phyloP scores from a whole-genome alignment of 2,329 filamentous ascomycete genomes.

The Penicillium sp. region DNA sequence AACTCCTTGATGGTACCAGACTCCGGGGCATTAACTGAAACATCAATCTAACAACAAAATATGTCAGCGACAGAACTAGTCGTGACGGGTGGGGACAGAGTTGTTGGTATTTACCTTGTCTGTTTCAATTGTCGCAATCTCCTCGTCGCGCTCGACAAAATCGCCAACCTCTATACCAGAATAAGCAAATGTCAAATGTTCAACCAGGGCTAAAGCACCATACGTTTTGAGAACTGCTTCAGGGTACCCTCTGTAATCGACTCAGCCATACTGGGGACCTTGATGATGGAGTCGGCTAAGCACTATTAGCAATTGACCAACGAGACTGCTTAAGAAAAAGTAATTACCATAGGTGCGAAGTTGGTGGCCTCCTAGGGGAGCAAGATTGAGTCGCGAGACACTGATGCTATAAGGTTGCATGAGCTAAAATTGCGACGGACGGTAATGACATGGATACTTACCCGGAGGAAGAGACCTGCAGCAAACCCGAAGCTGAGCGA shows the following conservation, averaged over 20 bases:
- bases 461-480: slow-evolving; percentile 26
- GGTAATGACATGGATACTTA: slow-evolving; percentile 14
- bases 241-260: slow-evolving; percentile 97
- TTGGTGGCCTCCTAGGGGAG: slow-evolving; percentile 31
- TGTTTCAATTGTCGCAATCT: slow-evolving; percentile 97
- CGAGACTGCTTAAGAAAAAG: background rate
- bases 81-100: background rate
- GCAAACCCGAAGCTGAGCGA: slow-evolving; percentile 23
- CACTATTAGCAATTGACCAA: slow-evolving; percentile 1
- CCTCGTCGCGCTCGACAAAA: slow-evolving; percentile 91
- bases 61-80: slow-evolving; percentile 2
- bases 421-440: slow-evolving; percentile 7
- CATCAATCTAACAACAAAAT: slow-evolving; percentile 70
- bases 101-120: slow-evolving; percentile 74
- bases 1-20: slow-evolving; percentile 90
- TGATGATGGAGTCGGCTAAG: slow-evolving; percentile 75
- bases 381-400: slow-evolving; percentile 24
- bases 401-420: slow-evolving; percentile 20
- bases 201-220: slow-evolving; percentile 19
- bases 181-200: slow-evolving; percentile 17
- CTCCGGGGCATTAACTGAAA: slow-evolving; percentile 90
- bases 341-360: slow-evolving; percentile 38
- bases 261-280: slow-evolving; percentile 97
- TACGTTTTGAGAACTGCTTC: slow-evolving; percentile 87
- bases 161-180: slow-evolving; percentile 71